Conservation (phyloP, 192 early-diverging fungal species). For the Coemansia sp. region DNA sequence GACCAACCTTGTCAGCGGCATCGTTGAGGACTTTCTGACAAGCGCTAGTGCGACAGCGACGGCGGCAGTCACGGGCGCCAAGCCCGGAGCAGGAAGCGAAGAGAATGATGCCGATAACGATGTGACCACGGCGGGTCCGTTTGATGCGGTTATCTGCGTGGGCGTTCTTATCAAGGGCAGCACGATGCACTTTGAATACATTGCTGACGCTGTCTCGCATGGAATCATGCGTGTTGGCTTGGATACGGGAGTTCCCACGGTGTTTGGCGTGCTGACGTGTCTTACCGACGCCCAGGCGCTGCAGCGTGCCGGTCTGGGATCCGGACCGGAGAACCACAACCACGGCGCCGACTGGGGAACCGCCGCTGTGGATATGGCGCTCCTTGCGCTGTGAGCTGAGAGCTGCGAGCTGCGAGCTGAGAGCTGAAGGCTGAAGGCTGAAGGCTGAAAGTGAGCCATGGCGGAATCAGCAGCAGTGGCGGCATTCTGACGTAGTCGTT, state of each 20-base stretch:
- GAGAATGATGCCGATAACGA: background rate
- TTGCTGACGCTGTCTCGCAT: slow-evolving; percentile 88
- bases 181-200: slow-evolving; percentile 99
- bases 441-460: no score
- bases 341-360: slow-evolving; percentile 95
- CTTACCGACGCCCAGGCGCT: slow-evolving; percentile 92
- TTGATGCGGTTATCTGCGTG: slow-evolving; percentile 90
- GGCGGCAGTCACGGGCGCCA: slow-evolving; percentile 2
- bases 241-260: slow-evolving; percentile 80
- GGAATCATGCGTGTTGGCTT: slow-evolving; percentile 97
- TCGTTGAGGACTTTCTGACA: slow-evolving; percentile 59
- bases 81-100: background rate
- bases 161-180: slow-evolving; percentile 98
- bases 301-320: slow-evolving; percentile 71
- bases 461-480: background rate
- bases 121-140: slow-evolving; percentile 54
- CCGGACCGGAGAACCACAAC: slow-evolving; percentile 77
- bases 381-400: slow-evolving; percentile 57
- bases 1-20: slow-evolving; percentile 57
- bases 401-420: background rate
- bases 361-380: slow-evolving; percentile 95
- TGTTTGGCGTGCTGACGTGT: slow-evolving; percentile 97
- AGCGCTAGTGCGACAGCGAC: slow-evolving; percentile 8
- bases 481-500: background rate
- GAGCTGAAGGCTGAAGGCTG: no score